Evolutionary conservation across 2,329 filamentous ascomycete species (phyloP), one percentile per base, ranked within the genome.

Genomic region (Trichophyton benhamiae): DNA sequence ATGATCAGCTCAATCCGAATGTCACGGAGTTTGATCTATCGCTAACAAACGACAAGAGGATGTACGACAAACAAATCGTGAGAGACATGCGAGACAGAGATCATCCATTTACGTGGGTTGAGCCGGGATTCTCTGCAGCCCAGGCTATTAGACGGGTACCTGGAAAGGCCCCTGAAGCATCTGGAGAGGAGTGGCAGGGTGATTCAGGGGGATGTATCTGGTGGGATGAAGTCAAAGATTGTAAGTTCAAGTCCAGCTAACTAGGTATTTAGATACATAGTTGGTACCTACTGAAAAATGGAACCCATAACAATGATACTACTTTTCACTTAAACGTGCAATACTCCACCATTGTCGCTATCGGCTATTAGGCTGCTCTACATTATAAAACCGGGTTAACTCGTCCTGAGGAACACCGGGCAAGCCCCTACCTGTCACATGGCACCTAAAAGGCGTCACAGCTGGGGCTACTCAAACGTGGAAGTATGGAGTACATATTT

Each of bases 1-100:
- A 95, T 69, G 89, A 95, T 70, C 90, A 95, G 74, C 77, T 95
- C 7, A 77, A 89, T 60, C 90, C 90, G 0, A 86, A 89, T 67
- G 81, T 85, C 1, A 76, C 76, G 74, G 83, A 82, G 36, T 41
- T 49, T 36, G 49, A 48, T n/a, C 49, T 53, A 33, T 53, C 49
- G 22, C 15, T 53, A 13, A 53, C 49, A 13, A 55, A 57, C 13
- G 59, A 49, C 33, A 22, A 33, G 49, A 25, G 33, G 17, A 72
- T 72, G 0, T 94, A 87, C 66, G 80, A 88, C 66, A 85, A 87
- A 64, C 69, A 67, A 1, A 87, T 85, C 0, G 82, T 84, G 3
- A 81, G 78, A 2, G 86, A 80, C 63, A 80, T 95, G 81, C 72
- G 75, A 59, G 74, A 74, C 1, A 76, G 80, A 59, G 88, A 87